Evolutionary conservation across 306 rosid genomes (phyloP).

Genomic region (Leucaena leucocephala): DNA sequence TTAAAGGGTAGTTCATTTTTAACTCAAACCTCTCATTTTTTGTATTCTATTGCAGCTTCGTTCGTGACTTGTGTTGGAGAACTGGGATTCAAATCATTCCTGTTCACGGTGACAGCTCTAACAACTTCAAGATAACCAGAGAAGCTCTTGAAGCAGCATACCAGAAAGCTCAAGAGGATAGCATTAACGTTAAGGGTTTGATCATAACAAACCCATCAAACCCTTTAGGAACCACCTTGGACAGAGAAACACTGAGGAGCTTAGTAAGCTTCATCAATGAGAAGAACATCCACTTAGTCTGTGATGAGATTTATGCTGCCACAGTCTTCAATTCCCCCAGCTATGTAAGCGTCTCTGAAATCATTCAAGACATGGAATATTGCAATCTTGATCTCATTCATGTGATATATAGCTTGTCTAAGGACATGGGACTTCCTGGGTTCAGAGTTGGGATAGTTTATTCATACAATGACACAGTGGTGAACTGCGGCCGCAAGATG

Average conservation of each 20-base stretch:
- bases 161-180: constrained; percentile 54
- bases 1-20: background rate
- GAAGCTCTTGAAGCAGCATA: constrained; percentile 70
- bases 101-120: constrained; percentile 68
- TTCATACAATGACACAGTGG: constrained; percentile 75
- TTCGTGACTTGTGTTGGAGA: constrained; percentile 81
- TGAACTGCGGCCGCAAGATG: constrained; percentile 69
- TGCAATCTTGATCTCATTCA: constrained; percentile 67
- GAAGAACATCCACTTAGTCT: constrained; percentile 73
- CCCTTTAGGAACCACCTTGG: constrained; percentile 76
- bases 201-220: constrained; percentile 89
- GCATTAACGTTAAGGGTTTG: constrained; percentile 73
- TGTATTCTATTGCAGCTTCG: constrained; percentile 55
- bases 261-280: constrained; percentile 65
- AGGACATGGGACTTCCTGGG: constrained; percentile 95
- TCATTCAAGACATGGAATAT: constrained; percentile 54
- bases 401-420: constrained; percentile 74
- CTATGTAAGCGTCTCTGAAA: constrained; percentile 63
- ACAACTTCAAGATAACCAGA: constrained; percentile 70
- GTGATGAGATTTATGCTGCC: constrained; percentile 92
- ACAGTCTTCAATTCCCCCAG: constrained; percentile 61
- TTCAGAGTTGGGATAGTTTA: constrained; percentile 85
- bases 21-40: background rate
- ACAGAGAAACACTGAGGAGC: constrained; percentile 61
- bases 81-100: constrained; percentile 66